Evolutionary conservation across 306 rosid genomes (phyloP), one percentile per base, ranked within the genome.

Genomic region (Vigna radiata): DNA sequence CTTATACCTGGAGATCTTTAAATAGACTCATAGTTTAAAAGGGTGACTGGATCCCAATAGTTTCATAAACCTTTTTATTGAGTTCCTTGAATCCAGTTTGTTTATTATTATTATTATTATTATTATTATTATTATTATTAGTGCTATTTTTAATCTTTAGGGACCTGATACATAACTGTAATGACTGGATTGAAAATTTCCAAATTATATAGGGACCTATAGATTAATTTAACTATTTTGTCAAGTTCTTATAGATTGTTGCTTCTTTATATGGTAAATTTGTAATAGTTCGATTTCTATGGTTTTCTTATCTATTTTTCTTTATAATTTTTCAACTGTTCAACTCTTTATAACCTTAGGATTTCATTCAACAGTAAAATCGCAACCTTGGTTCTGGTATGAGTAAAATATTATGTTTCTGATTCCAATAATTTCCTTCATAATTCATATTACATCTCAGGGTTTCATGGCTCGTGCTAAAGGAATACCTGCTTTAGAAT

Each of bases 401-500:
- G 27, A 33, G 47, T 68, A 25, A 25, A 43, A 27, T 37, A 12
- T 69, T 49, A n/a, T 8, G 23, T 39, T 54, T 77, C 15, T 48
- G 41, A 58, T 77, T 68, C 69, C 68, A 17, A 19, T 27, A 56
- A 52, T 75, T 43, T 70, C 19, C 63, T 11, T 54, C 69, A 11
- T 31, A 48, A 33, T 37, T 64, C 49, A 18, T 64, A 37, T 50
- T 27, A 17, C 79, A 68, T 62, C 52, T 86, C 73, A 92, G 99
- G 99, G 99, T 71, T 95, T 95, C 84, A 73, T 92, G 93, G 97
- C 94, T 85, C 97, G 99, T 21, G 99, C 99, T 39, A 95, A 95
- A 79, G 99, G 99, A 36, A 95, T 95, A 83, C 99, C 99, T 43
- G 97, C 99, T 74, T 72, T 95, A 85, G 99, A 95, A 82, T 76